Conservation (phyloP, 257 asterid genomes). For the Leptodermis oblonga region DNA sequence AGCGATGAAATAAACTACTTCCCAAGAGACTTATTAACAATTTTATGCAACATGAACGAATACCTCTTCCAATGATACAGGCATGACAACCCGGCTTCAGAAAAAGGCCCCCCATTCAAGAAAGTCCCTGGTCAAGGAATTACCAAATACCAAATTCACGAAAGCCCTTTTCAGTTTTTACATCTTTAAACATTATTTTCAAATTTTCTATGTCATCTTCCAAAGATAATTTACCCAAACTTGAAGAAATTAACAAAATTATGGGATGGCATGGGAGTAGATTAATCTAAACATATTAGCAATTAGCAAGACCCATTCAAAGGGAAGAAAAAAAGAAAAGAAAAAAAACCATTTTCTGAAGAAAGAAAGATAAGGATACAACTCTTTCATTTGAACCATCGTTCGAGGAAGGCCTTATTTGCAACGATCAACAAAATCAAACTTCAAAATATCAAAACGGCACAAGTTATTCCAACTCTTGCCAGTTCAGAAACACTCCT, state of each 20-base stretch:
- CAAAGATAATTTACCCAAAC: not conserved
- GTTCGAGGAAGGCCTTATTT: not conserved
- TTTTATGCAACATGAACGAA: not conserved
- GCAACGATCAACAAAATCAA: too few relatives aligned
- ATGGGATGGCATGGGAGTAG: not conserved
- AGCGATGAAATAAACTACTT: not conserved
- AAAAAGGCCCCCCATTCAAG: conserved; percentile 24
- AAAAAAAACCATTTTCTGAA: too few relatives aligned
- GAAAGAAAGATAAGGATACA: conserved; percentile 68
- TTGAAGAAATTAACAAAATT: not conserved
- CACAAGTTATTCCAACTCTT: not conserved
- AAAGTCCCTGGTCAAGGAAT: conserved; percentile 47
- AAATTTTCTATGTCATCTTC: not conserved
- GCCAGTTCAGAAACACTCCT: not conserved
- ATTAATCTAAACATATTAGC: not conserved
- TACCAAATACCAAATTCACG: not conserved
- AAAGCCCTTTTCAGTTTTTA: not conserved
- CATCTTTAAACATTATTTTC: not conserved
- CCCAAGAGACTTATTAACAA: not conserved
- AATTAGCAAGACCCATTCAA: conserved; percentile 9
- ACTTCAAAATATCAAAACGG: not conserved
- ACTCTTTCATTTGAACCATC: conserved; percentile 86
- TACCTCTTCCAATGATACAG: conserved; percentile 88
- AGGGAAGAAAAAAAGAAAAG: not conserved
- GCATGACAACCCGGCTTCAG: conserved; percentile 81